phyloP scores from a whole-genome alignment of 257 asterid genomes.

The Cynanchum wilfordii region DNA sequence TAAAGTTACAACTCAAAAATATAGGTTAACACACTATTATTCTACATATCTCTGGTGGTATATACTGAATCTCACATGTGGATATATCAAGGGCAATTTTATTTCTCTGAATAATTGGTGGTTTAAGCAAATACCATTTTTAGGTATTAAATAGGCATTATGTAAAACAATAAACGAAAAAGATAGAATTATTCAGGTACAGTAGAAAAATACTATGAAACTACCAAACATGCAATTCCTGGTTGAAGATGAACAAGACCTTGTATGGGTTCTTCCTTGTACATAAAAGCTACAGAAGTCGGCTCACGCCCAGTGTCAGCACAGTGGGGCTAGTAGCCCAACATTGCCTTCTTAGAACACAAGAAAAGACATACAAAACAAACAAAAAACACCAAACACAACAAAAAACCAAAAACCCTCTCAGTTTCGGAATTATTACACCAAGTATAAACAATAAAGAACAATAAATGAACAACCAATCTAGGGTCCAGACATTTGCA shows the following conservation, averaged over 20 bases:
- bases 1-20: slow-evolving; percentile 26
- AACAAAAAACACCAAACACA: slow-evolving; percentile 98
- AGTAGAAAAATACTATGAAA: slow-evolving; percentile 31
- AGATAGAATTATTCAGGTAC: slow-evolving; percentile 16
- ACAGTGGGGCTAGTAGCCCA: slow-evolving; percentile 99
- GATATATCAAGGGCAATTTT: slow-evolving; percentile 2
- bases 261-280: slow-evolving; percentile 81
- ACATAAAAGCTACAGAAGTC: slow-evolving; percentile 99
- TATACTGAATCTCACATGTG: neutral
- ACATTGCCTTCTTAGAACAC: slow-evolving; percentile 95
- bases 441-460: slow-evolving; percentile 53
- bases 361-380: slow-evolving; percentile 96
- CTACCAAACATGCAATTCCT: slow-evolving; percentile 79
- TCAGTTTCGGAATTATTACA: slow-evolving; percentile 66
- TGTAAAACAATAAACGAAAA: slow-evolving; percentile 18
- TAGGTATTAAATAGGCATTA: slow-evolving; percentile 21
- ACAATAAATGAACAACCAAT: slow-evolving; percentile 38
- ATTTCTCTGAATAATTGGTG: neutral
- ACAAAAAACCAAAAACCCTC: slow-evolving; percentile 87
- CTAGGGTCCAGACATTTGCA: slow-evolving; percentile 37
- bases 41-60: neutral
- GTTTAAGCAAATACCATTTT: slow-evolving; percentile 3
- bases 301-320: slow-evolving; percentile 99
- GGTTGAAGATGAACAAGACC: slow-evolving; percentile 97
- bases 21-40: neutral